Percentiles rank a stretch among this genome's conserved stretches.
Evolutionary conservation across 208 protist species (phyloP).

Genomic region (Acanthamoeba culbertsoni): DNA sequence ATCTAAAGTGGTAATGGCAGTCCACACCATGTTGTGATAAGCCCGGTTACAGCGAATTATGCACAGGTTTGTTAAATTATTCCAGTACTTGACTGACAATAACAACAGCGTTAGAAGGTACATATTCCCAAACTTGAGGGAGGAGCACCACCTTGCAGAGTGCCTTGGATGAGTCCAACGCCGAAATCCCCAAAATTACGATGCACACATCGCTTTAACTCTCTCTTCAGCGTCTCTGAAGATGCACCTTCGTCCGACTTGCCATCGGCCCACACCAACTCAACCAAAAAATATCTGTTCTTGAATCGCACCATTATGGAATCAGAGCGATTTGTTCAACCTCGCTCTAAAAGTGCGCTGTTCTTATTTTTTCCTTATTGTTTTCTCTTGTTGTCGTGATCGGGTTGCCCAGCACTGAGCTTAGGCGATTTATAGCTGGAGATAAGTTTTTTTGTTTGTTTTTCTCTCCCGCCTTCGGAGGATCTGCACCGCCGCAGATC

Average conservation of each 20-base stretch:
- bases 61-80: background rate
- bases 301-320: constrained; percentile 55
- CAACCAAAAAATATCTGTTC: background rate
- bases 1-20: background rate
- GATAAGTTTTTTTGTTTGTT: too few relatives aligned
- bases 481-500: too few relatives aligned
- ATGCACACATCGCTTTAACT: background rate
- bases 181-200: constrained; percentile 26
- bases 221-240: background rate
- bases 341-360: too few relatives aligned
- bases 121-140: too few relatives aligned
- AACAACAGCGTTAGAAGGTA: background rate
- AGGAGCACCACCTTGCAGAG: constrained; percentile 15
- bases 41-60: background rate
- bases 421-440: too few relatives aligned
- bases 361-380: too few relatives aligned
- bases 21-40: constrained; percentile 47
- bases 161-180: background rate
- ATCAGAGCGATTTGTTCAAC: too few relatives aligned
- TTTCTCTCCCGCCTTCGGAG: too few relatives aligned
- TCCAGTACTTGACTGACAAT: constrained; percentile 19
- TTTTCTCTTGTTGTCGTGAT: too few relatives aligned
- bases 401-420: too few relatives aligned
- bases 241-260: background rate
- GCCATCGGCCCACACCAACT: constrained; percentile 19